Base-by-base conservation (phyloP, 140 eudicot genomes). In the Senecio squalidus region DNA sequence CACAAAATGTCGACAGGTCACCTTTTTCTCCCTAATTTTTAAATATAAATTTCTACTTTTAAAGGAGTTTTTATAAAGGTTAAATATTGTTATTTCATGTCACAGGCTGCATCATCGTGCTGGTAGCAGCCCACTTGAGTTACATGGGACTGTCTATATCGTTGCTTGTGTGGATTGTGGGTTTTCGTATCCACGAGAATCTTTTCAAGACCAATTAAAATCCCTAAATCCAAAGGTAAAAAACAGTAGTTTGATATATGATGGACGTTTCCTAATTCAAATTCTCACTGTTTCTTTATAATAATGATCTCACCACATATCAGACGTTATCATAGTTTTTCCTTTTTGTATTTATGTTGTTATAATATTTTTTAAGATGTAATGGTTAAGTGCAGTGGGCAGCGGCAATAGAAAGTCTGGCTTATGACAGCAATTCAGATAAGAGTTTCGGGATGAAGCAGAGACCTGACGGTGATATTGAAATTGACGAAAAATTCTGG, bases 391-490 rank as follows among this genome's bases (percentile, higher is more conserved):
- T 72, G 79, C 85, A 90, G 95, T 90, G 97, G 95, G 95, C 97
- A 43, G 97, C 63, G 66, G 97, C 97, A 41, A 78, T 90, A 71
- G 97, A 90, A 68, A 83, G 76, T 66, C 75, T 90, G 45, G 84
- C 75, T 40, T 85, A 82, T 66, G 88, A 78, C 69, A 85, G 85
- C 67, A 70, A 60, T 18, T 86, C 95, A 60, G 97, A 90, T 68
- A 83, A 81, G 69, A 86, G 85, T 76, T 86, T 86, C 61, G 95
- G 98, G 52, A 86, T 90, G 95, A 90, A 82, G 67, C 83, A 77
- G 46, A 83, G 98, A 72, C 98, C 98, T 49, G 98, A 90, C 74
- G 98, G 95, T 25, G 98, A 90, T 78, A 86, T 90, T 63, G 98
- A 90, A 63, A 86, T 90, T 34, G 88, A 90, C 68, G 98, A 85